Base-by-base conservation (phyloP, 805 yeast species). In the Candida nonsorbophila region DNA sequence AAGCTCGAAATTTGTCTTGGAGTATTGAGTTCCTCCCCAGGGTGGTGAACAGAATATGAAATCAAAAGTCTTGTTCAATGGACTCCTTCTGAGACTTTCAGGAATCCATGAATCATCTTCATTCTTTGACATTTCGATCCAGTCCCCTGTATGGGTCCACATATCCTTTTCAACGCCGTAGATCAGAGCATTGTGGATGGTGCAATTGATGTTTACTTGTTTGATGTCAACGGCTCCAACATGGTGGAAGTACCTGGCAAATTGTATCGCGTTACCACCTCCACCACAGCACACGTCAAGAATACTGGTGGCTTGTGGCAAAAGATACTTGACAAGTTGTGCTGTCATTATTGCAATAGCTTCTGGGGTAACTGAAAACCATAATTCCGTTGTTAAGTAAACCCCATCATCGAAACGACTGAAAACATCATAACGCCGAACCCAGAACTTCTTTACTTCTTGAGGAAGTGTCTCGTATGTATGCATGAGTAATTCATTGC, bases 281-380 rank as follows among this genome's bases (percentile, higher is more conserved):
- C 87, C 95, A 0, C 95, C 95, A 40, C 90, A 78, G 43, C 84
- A 84, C 2, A 83, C 67, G 45, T 86, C 95, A 9, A 81, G 49
- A 0, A 78, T 55, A 3, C 57, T 62, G 4, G 38, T 40, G 2
- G 74, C 67, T 0, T 67, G 46, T 0, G 79, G 84, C 14, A 74
- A 49, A 33, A 79, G 66, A 10, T 69, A 65, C 28, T 59, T 52
- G 11, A 79, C 53, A 33, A 74, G 67, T 30, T 68, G 63, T 0
- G 87, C 81, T 0, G 70, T 53, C 42, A 74, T 76, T 5, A 58
- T 54, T 1, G 95, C 92, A 1, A 84, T 58, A 2, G 51, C 44
- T 45, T 88, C 97, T 0, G 95, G 88, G 0, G 97, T 88, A 4
- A 86, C 95, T 32, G 90, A 79, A 52, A 67, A 88, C 92, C 95